phyloP scores from a whole-genome alignment of 345 rosid species.

The Aethionema arabicum region DNA sequence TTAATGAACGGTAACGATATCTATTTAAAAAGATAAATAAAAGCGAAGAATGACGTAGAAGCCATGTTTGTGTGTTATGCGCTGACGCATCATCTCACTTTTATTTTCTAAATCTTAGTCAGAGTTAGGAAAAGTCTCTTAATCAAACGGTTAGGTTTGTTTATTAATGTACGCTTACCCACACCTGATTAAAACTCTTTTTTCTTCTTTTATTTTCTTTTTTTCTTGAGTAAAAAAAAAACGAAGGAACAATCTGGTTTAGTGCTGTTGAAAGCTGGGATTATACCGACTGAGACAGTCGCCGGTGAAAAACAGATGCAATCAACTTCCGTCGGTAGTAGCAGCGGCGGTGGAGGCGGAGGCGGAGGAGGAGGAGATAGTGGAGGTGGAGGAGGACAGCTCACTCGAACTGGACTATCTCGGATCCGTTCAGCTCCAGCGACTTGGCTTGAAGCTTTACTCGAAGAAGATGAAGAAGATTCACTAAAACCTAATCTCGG shows the following conservation, averaged over 20 bases:
- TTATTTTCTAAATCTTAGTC: constrained; percentile 16
- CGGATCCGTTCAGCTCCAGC: constrained; percentile 76
- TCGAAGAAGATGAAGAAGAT: constrained; percentile 73
- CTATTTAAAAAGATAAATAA: not conserved
- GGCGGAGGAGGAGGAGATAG: constrained; percentile 34
- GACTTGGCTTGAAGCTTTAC: constrained; percentile 67
- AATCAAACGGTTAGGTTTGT: constrained; percentile 22
- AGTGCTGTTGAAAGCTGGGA: constrained; percentile 8
- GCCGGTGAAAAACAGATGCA: constrained; percentile 48
- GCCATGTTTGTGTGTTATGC: constrained; percentile 17
- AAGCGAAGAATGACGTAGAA: constrained; percentile 16
- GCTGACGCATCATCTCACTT: constrained; percentile 17
- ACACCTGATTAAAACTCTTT: too few relatives aligned
- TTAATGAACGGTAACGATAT: not conserved
- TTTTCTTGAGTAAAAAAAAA: not conserved
- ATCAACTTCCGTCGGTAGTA: constrained; percentile 48
- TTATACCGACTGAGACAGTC: constrained; percentile 11
- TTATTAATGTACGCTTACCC: constrained; percentile 13
- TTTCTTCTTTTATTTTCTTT: not conserved
- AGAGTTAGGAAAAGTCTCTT: constrained; percentile 24
- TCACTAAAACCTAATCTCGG: constrained; percentile 63
- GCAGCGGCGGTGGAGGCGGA: constrained; percentile 42
- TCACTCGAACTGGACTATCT: constrained; percentile 51
- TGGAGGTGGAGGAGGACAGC: constrained; percentile 42
- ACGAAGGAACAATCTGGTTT: constrained; percentile 12